Evolutionary conservation across 228 moss, liverwort and hornwort genomes (phyloP).

Genomic region (Sphagnum fallax): DNA sequence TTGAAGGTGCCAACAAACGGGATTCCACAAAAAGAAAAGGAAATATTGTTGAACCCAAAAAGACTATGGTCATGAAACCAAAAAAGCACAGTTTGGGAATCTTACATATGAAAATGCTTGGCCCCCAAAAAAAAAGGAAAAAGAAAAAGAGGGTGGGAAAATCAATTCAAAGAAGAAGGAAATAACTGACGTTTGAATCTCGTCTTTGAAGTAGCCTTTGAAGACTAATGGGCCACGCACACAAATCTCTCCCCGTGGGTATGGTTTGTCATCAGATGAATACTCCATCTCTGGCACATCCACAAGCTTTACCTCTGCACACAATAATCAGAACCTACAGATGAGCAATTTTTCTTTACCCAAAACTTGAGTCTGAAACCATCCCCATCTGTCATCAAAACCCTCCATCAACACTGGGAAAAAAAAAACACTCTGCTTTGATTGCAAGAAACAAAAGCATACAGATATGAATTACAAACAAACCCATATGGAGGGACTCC

Average conservation of each 20-base stretch:
- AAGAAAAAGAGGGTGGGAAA: no score
- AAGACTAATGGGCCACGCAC: conserved; percentile 80
- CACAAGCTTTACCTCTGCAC: conserved; percentile 69
- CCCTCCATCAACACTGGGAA: background rate
- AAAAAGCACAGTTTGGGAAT: no score
- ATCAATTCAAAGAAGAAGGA: background rate
- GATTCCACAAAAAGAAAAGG: background rate
- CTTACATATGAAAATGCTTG: no score
- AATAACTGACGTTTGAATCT: conserved; percentile 68
- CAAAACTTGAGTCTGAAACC: background rate
- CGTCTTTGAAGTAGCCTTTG: conserved; percentile 95
- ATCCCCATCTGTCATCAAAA: background rate
- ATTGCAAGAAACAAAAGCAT: background rate
- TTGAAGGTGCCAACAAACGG: background rate
- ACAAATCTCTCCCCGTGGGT: conserved; percentile 93
- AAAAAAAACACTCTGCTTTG: background rate
- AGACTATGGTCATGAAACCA: no score
- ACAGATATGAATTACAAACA: no score
- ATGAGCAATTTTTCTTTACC: background rate
- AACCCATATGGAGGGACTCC: no score
- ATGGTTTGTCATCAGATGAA: conserved; percentile 73
- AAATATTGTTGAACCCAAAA: background rate
- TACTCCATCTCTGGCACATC: conserved; percentile 98
- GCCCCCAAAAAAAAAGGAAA: no score
- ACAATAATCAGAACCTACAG: background rate